Conservation (phyloP, 257 asterid genomes). For the Nicotiana paniculata region DNA sequence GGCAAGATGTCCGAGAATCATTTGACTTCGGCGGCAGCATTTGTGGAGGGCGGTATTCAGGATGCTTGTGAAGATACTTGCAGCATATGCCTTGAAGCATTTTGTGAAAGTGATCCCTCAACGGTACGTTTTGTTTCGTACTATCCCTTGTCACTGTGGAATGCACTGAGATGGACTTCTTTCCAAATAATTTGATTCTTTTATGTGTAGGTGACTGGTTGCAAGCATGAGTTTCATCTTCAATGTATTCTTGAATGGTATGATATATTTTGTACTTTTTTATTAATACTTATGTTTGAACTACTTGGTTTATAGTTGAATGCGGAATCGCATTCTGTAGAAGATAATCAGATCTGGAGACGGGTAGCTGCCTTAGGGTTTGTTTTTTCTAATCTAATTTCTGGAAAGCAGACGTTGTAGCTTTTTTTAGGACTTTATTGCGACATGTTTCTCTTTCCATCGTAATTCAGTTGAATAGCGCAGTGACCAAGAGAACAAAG, state of each 20-base stretch:
- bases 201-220: slow-evolving; percentile 56
- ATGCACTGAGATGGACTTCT: background rate
- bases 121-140: slow-evolving; percentile 31
- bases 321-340: background rate
- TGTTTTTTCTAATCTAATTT: no score
- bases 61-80: slow-evolving; percentile 88
- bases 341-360: no score
- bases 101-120: slow-evolving; percentile 71
- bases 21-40: slow-evolving; percentile 77
- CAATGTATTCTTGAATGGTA: slow-evolving; percentile 92
- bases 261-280: background rate
- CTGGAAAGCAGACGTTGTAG: no score
- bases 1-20: slow-evolving; percentile 44
- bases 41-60: slow-evolving; percentile 84
- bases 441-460: no score
- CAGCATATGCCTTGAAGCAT: slow-evolving; percentile 85
- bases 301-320: no score
- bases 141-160: background rate
- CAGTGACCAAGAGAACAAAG: no score
- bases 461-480: no score
- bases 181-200: background rate
- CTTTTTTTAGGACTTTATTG: no score
- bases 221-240: slow-evolving; percentile 87
- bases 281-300: background rate
- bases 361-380: no score